A percentile compares a stretch with the other conserved stretches of the same genome.
These are phyloP conservation scores for Leptographium galeiforme DNA, from an alignment of 2,329 filamentous ascomycete genomes.

Conservation along the genomic window DNA sequence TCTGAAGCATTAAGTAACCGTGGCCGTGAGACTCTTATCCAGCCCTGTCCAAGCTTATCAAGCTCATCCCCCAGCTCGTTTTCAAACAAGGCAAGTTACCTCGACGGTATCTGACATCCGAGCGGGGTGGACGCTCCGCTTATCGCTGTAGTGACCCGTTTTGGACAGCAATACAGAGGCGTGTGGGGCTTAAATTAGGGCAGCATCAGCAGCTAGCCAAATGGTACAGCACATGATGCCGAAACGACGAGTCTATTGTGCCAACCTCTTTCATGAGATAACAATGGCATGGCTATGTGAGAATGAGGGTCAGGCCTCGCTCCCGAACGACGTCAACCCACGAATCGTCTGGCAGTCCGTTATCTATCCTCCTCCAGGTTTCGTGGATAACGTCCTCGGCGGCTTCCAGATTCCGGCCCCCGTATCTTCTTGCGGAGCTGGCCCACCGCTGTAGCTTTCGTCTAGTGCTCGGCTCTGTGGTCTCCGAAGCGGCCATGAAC, in stretches of 20 bases:
- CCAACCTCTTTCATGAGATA: too few relatives aligned
- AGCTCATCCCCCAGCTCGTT: not conserved
- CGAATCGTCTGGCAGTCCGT: not conserved
- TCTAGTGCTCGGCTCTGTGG: not conserved
- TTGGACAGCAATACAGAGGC: too few relatives aligned
- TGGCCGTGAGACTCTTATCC: not conserved
- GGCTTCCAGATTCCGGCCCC: not conserved
- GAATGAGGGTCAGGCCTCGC: not conserved
- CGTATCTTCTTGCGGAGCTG: not conserved
- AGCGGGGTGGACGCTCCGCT: too few relatives aligned
- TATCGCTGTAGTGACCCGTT: too few relatives aligned
- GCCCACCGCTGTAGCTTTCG: not conserved
- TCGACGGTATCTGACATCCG: not conserved
- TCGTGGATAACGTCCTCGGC: not conserved
- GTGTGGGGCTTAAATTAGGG: too few relatives aligned
- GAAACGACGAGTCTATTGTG: too few relatives aligned
- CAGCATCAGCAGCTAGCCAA: too few relatives aligned
- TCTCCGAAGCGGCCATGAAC: not conserved
- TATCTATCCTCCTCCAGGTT: not conserved
- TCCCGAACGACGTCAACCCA: not conserved
- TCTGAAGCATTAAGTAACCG: not conserved
- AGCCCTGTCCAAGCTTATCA: not conserved
- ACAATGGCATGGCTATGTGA: not conserved
- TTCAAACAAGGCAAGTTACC: not conserved
- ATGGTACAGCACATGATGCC: too few relatives aligned